Percentiles rank a stretch among this genome's conserved stretches.
These are phyloP conservation scores for Penicillium sp. DNA, from an alignment of 2,329 filamentous ascomycete species.

Conservation along the genomic window DNA sequence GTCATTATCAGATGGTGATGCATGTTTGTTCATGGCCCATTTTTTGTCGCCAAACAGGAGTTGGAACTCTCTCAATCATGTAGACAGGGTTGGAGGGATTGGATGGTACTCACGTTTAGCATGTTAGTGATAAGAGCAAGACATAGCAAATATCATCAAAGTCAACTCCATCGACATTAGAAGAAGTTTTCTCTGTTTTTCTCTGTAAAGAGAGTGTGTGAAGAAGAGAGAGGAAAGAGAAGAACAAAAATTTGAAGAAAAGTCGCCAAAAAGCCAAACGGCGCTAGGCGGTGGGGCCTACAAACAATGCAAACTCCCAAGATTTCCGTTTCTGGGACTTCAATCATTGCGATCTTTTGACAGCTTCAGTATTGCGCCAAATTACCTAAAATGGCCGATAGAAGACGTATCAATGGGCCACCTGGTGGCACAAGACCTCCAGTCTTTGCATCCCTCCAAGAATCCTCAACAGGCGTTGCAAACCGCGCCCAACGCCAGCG, in stretches of 20 bases:
- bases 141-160: neutral
- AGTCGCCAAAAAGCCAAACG: slow-evolving; percentile 19
- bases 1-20: slow-evolving; percentile 57
- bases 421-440: slow-evolving; percentile 72
- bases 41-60: slow-evolving; percentile 52
- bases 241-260: slow-evolving; percentile 17
- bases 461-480: slow-evolving; percentile 49
- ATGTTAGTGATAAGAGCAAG: slow-evolving; percentile 13
- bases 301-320: slow-evolving; percentile 44
- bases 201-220: slow-evolving; percentile 13
- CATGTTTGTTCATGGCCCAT: slow-evolving; percentile 61
- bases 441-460: slow-evolving; percentile 56
- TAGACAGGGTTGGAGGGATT: slow-evolving; percentile 19
- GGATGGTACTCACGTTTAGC: slow-evolving; percentile 27
- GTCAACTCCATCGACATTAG: slow-evolving; percentile 20
- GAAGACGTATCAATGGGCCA: slow-evolving; percentile 87
- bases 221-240: slow-evolving; percentile 22
- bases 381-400: slow-evolving; percentile 51
- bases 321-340: slow-evolving; percentile 35
- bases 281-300: slow-evolving; percentile 19
- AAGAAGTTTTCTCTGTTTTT: slow-evolving; percentile 7
- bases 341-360: slow-evolving; percentile 7
- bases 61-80: slow-evolving; percentile 53
- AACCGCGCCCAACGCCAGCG: slow-evolving; percentile 55
- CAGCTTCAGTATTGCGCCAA: slow-evolving; percentile 12